phyloP scores from a whole-genome alignment of 441 rosid species.

The Corymbia calophylla region DNA sequence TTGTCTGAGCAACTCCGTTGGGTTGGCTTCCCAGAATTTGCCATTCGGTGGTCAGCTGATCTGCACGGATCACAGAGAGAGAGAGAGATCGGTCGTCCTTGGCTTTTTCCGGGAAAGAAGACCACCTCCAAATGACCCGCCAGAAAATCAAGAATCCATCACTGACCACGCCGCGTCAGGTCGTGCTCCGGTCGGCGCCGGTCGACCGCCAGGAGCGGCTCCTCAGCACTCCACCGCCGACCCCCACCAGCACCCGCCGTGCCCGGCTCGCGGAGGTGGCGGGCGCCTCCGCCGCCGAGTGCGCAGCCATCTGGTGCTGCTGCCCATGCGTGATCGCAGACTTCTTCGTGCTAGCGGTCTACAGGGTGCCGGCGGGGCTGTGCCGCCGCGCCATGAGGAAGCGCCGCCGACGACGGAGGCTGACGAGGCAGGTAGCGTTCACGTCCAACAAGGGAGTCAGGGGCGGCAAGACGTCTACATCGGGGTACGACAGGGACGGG shows the following conservation, averaged over 20 bases:
- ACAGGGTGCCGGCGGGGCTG: slow-evolving; percentile 32
- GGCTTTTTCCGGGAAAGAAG: neutral
- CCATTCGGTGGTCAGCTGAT: neutral
- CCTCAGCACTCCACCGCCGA: neutral
- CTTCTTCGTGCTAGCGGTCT: neutral
- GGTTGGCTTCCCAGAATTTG: neutral
- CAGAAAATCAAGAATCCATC: neutral
- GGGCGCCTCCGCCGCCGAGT: slow-evolving; percentile 43
- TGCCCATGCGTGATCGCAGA: slow-evolving; percentile 39
- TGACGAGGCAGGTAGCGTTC: slow-evolving; percentile 19
- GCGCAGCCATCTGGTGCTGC: slow-evolving; percentile 48
- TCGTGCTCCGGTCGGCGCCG: neutral
- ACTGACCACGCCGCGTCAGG: neutral
- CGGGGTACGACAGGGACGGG: neutral
- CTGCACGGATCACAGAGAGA: neutral
- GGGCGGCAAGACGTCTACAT: neutral
- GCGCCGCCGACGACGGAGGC: slow-evolving; percentile 13
- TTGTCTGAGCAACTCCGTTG: neutral
- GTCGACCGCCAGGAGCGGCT: neutral
- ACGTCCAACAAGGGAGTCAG: neutral
- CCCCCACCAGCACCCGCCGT: neutral
- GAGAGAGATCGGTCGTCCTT: neutral
- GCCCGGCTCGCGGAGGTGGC: slow-evolving; percentile 29
- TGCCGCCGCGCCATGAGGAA: slow-evolving; percentile 25
- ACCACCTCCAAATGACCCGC: neutral